Evolutionary conservation across 495 filamentous ascomycete genomes (phyloP).

Genomic region (Entonaema liquescens): DNA sequence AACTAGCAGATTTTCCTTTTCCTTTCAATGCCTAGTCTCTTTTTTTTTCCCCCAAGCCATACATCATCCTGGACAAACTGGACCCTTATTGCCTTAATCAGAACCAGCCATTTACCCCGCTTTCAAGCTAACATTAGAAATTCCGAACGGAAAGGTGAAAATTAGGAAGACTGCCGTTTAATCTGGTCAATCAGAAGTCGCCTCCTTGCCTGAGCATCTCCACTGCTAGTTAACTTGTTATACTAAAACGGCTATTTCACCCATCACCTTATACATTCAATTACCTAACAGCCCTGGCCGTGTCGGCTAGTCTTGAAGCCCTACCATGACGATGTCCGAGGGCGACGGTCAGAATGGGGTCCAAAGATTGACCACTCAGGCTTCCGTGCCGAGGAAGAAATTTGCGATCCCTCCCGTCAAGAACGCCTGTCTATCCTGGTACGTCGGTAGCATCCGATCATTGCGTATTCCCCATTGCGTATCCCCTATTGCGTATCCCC

Average conservation of each 20-base stretch:
- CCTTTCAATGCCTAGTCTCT: slow-evolving; percentile 11
- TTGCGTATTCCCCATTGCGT: no score
- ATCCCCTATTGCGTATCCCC: no score
- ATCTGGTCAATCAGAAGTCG: slow-evolving; percentile 37
- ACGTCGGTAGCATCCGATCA: slow-evolving; percentile 40
- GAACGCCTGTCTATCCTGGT: slow-evolving; percentile 70
- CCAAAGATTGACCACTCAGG: slow-evolving; percentile 36
- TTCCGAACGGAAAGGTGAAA: background rate
- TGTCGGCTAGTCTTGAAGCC: slow-evolving; percentile 1
- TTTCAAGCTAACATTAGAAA: slow-evolving; percentile 9
- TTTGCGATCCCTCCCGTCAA: slow-evolving; percentile 66
- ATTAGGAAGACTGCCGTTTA: background rate
- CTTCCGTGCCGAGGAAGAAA: slow-evolving; percentile 47
- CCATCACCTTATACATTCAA: slow-evolving; percentile 26
- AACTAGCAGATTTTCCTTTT: slow-evolving; percentile 28
- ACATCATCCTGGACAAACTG: background rate
- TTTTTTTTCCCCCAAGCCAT: no score
- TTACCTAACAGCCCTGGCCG: slow-evolving; percentile 33
- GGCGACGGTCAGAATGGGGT: slow-evolving; percentile 36
- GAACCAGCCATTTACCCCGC: slow-evolving; percentile 29
- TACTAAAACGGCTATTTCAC: slow-evolving; percentile 17
- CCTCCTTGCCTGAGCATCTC: slow-evolving; percentile 31
- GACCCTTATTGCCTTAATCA: slow-evolving; percentile 1
- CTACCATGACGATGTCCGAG: slow-evolving; percentile 39
- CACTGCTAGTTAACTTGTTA: slow-evolving; percentile 22